A percentile compares a stretch with the other conserved stretches of the same genome.
Evolutionary conservation across 257 asterid species (phyloP).

Genomic region (Asclepias syriaca): DNA sequence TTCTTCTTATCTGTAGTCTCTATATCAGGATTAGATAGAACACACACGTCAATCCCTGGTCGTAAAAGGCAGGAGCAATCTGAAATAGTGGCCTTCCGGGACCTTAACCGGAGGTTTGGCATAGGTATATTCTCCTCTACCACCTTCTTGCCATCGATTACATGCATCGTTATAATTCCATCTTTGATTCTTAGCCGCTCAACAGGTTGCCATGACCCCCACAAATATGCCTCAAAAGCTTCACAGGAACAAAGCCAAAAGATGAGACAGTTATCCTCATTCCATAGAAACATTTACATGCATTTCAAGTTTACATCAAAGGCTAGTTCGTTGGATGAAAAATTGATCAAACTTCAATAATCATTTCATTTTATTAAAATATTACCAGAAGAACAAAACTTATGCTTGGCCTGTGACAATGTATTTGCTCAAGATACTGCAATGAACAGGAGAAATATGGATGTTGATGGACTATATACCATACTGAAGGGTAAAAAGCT

Average conservation of each 20-base stretch:
- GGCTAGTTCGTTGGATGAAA: not conserved
- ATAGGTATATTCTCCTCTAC: conserved; percentile 52
- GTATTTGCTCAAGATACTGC: not conserved
- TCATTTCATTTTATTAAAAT: not conserved
- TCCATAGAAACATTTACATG: not conserved
- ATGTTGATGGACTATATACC: not conserved
- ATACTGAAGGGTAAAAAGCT: not conserved
- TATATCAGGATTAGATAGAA: conserved; percentile 32
- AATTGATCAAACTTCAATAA: not conserved
- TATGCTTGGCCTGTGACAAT: not conserved
- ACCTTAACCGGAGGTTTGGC: conserved; percentile 64
- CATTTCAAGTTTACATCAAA: not conserved
- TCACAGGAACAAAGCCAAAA: conserved; percentile 17
- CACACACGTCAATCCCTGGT: conserved; percentile 77
- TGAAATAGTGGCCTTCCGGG: conserved; percentile 58
- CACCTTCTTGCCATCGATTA: conserved; percentile 39
- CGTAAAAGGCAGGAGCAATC: conserved; percentile 80
- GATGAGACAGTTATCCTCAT: conserved; percentile 1
- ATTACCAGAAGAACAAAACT: not conserved
- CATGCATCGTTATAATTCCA: conserved; percentile 43
- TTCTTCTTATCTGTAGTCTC: conserved; percentile 35
- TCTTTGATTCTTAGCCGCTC: conserved; percentile 47
- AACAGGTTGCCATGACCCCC: conserved; percentile 69
- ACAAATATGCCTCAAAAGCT: conserved; percentile 87
- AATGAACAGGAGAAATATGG: conserved; percentile 1